Conservation (phyloP, 306 rosid genomes). For the Lablab purpureus region DNA sequence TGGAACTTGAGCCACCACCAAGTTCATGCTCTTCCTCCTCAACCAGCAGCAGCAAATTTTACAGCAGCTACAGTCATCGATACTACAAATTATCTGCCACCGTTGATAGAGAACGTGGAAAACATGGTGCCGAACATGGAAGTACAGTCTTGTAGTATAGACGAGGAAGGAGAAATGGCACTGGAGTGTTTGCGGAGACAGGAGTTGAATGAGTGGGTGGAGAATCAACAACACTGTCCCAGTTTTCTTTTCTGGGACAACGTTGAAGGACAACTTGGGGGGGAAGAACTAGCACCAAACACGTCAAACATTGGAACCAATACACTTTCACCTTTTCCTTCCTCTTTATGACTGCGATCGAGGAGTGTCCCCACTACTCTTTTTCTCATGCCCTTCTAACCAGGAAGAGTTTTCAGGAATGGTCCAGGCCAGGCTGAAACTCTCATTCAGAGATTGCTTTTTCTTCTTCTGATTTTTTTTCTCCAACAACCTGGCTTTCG, state of each 20-base stretch:
- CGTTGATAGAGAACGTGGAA: slow-evolving; percentile 78
- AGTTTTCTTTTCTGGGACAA: slow-evolving; percentile 89
- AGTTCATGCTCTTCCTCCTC: slow-evolving; percentile 52
- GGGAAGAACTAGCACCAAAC: slow-evolving; percentile 55
- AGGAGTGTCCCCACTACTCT: slow-evolving; percentile 9
- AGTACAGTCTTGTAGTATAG: slow-evolving; percentile 58
- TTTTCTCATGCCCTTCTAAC: slow-evolving; percentile 32
- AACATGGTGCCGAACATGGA: slow-evolving; percentile 58
- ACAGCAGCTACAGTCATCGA: slow-evolving; percentile 47
- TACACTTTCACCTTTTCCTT: slow-evolving; percentile 75
- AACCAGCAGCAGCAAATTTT: slow-evolving; percentile 34
- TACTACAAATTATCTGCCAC: slow-evolving; percentile 65
- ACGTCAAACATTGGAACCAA: slow-evolving; percentile 60
- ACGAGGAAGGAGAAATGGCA: slow-evolving; percentile 67
- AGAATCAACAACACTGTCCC: slow-evolving; percentile 71
- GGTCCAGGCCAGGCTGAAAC: slow-evolving; percentile 46
- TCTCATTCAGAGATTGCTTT: slow-evolving; percentile 40
- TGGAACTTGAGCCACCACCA: slow-evolving; percentile 78
- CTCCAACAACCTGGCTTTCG: slow-evolving; percentile 14
- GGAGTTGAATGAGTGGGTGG: slow-evolving; percentile 79
- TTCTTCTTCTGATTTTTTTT: not conserved
- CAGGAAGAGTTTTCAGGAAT: slow-evolving; percentile 47
- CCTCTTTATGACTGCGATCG: slow-evolving; percentile 55
- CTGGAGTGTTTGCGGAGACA: slow-evolving; percentile 76
- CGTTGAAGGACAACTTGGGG: slow-evolving; percentile 66